Evolutionary conservation across 2,329 filamentous ascomycete genomes (phyloP), one percentile per base, ranked within the genome.

Genomic region (Rutstroemia sp.): DNA sequence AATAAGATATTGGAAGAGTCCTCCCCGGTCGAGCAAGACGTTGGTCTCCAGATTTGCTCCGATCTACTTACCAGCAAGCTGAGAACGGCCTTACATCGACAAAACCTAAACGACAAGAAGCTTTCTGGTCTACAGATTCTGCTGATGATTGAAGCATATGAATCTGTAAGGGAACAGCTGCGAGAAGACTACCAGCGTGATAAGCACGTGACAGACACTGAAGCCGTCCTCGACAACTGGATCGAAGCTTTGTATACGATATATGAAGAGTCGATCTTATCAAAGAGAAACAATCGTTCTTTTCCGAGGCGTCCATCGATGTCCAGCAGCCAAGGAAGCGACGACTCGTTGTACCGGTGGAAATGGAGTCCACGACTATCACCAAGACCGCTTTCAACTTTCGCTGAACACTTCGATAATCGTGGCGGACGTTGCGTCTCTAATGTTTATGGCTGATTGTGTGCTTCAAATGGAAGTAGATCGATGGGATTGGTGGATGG

Each of bases 101-200:
- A 63, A 14, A 52, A 64, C 36, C 51, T 60, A 36, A 46, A 48
- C 2, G 50, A 36, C 45, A 61, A 63, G 27, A 58, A 59, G 7
- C 61, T 59, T 4, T 67, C 65, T 27, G 64, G 65, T 39, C 51
- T 68, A 7, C 64, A 68, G 45, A 64, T 68, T 30, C 47, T 65
- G 7, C 63, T 68, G 34, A 67, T 68, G 65, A 68, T 68, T 23
- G 67, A 68, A 55, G 60, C 66, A 1, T 68, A 68, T 45, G 67
- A 68, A 53, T 61, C 58, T 1, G 54, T 66, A 2, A 63, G 64
- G 39, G 51, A 61, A 30, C 59, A 62, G 19, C 46, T 61, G 9
- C 53, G 55, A 34, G 50, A 60, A 3, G 4, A 62, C 48, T 1
- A 50, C 40, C 48, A 57, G 25, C 39, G 52, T n/a, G 55, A 57